These are phyloP conservation scores for Lycium ferocissimum DNA, from an alignment of 257 asterid genomes.

Conservation along the genomic window DNA sequence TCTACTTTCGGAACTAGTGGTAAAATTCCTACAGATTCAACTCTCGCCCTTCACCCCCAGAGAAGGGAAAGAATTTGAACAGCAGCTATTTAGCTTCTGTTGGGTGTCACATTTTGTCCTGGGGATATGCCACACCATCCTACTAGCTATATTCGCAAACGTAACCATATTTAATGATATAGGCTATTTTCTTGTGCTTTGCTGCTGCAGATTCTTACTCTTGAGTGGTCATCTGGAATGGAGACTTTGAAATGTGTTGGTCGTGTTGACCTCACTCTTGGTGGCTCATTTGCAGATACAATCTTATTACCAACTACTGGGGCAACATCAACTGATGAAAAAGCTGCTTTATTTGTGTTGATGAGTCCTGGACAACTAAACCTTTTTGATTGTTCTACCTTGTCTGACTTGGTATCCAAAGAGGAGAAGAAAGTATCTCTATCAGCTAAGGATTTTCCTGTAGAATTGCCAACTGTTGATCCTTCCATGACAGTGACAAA, in stretches of 20 bases:
- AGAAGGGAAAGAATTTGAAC: slow-evolving; percentile 23
- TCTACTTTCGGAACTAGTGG: slow-evolving; percentile 12
- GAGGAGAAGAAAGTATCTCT: slow-evolving; percentile 46
- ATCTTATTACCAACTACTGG: slow-evolving; percentile 66
- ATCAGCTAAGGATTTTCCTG: slow-evolving; percentile 63
- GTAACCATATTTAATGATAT: not conserved
- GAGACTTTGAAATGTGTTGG: slow-evolving; percentile 70
- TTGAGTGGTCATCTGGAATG: slow-evolving; percentile 83
- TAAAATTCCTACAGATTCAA: not conserved
- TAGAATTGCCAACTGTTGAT: slow-evolving; percentile 65
- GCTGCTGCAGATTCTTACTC: slow-evolving; percentile 64
- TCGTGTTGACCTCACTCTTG: slow-evolving; percentile 74
- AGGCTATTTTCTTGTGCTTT: slow-evolving; percentile 29
- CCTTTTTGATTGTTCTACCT: slow-evolving; percentile 53
- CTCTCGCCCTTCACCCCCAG: not conserved
- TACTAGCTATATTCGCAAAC: not conserved
- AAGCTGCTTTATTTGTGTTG: slow-evolving; percentile 65
- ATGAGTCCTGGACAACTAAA: slow-evolving; percentile 75
- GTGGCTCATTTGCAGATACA: slow-evolving; percentile 86
- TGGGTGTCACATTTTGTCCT: not conserved
- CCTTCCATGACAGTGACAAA: slow-evolving; percentile 75
- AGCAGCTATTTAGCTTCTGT: not conserved
- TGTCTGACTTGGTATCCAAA: slow-evolving; percentile 53
- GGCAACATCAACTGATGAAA: slow-evolving; percentile 46
- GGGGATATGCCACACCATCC: not conserved